Evolutionary conservation across 805 yeast species (phyloP), one percentile per base, ranked within the genome.

Genomic region (Yarrowia sp.): DNA sequence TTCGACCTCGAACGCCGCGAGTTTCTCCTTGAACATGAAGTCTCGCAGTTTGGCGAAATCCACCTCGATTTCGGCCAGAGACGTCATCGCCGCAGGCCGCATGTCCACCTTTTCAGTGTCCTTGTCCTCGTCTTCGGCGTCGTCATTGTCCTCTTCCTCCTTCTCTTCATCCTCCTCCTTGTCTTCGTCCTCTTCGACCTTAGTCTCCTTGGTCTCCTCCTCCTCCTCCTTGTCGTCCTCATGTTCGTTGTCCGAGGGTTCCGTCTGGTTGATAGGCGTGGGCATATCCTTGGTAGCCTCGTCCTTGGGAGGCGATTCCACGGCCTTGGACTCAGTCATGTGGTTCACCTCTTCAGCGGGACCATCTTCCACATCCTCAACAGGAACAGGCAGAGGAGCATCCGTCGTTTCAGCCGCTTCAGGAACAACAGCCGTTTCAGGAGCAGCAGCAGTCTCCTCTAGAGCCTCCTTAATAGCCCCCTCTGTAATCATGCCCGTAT

Each of bases 41-140:
- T 95, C 98, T 71, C 97, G 86, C 69, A 94, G 82, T 71, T 85
- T 83, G 8, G 98, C 98, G 82, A 93, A 95, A 68, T 89, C 89
- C 50, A 88, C 82, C 76, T 95, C 99, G 69, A 95, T 92, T 32
- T 85, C 86, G 2, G 92, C 89, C 66, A 95, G 85, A 66, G 86
- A 89, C 64, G 85, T 84, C 66, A 94, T 81, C 2, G 97, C 97
- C 35, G 83, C 82, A 14, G 95, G 80, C 19, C 77, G 77, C 69
- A 76, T 78, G 70, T 85, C 85, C 69, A 76, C 78, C 64, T 72
- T 74, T 26, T 71, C 73, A 9, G 63, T 5, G 11, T 61, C 69
- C 8, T 73, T 71, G 11, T 63, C 74, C 11, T 67, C 72, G 14
- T 70, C 72, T 19, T 70, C 71, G 7, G 50, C 71, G 3, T 67